Base-by-base conservation (phyloP, 805 yeast genomes). In the Ogataea allantospora region DNA sequence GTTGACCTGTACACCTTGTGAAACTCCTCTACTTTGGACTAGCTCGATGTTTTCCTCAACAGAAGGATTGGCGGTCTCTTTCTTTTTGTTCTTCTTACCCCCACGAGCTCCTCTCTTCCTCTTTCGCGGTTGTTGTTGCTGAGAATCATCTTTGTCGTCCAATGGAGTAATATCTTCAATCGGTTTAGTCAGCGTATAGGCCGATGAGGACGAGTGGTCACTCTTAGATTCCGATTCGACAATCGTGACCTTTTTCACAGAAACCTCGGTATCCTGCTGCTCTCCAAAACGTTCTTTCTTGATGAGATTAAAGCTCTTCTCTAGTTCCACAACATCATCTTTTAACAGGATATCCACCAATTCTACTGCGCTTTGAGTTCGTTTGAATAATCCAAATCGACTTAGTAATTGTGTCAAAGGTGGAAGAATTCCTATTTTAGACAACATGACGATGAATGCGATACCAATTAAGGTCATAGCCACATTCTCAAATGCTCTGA, bases 31-130 rank as follows among this genome's bases (percentile, higher is more conserved):
- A 27, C 31, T 29, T 10, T 25, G 22, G 13, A 13, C 26, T 8
- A 28, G 14, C 7, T 37, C 51, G n/a, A 27, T 28, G 7, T 11
- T 14, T 12, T 44, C 47, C 24, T 44, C 50, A 11, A 30, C 15
- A 15, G 35, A 22, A 6, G 38, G 10, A 7, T 18, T 27, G 3
- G 28, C 18, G 0, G 40, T n/a, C 9, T 54, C 62, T 29, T 61
- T 60, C 46, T 61, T 64, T 46, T 69, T 76, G 31, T 73, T 62
- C 52, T 83, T 75, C 49, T 78, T 79, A 0, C 95, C 95, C 10
- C 96, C 96, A 42, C 96, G 68, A 7, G 83, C 70, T 4, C 96
- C 96, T 54, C 96, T 73, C 55, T 86, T 88, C 18, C 96, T 70
- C 52, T 75, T 81, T 60, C 77, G 80, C 37, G 69, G 63, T 2